Conservation (phyloP, 345 rosid genomes). For the Eucalyptus cloeziana region DNA sequence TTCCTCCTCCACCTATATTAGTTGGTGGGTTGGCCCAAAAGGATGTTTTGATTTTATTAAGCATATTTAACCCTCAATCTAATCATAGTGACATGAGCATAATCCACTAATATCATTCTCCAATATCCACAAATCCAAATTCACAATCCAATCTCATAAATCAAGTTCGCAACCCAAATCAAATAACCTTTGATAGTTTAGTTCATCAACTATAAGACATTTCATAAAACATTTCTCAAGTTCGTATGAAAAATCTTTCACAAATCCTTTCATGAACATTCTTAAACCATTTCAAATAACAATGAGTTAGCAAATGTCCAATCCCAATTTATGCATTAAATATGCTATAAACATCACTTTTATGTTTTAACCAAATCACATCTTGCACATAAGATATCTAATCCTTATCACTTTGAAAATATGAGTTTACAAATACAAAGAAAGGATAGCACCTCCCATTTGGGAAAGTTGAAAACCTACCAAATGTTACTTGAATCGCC, state of each 20-base stretch:
- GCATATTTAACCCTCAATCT: neutral
- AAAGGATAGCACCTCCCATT: fast-evolving
- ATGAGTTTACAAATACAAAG: too few relatives aligned
- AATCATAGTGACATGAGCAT: neutral
- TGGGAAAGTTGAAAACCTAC: too few relatives aligned
- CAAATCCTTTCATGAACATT: neutral
- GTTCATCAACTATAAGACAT: too few relatives aligned
- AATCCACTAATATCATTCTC: neutral
- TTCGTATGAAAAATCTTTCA: neutral
- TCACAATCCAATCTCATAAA: neutral
- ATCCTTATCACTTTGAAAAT: neutral
- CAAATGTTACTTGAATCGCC: too few relatives aligned
- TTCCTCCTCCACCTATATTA: neutral
- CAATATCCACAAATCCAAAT: neutral
- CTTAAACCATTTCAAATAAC: neutral
- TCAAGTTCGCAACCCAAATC: neutral
- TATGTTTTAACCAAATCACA: too few relatives aligned
- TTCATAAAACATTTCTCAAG: neutral
- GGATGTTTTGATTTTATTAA: too few relatives aligned
- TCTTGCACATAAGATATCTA: neutral
- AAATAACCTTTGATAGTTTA: neutral
- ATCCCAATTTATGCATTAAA: neutral
- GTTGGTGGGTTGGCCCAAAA: neutral
- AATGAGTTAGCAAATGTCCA: neutral
- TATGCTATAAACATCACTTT: neutral